Conservation (phyloP, 2,329 filamentous ascomycete species). For the Pseudophaeomoniella oleicola region DNA sequence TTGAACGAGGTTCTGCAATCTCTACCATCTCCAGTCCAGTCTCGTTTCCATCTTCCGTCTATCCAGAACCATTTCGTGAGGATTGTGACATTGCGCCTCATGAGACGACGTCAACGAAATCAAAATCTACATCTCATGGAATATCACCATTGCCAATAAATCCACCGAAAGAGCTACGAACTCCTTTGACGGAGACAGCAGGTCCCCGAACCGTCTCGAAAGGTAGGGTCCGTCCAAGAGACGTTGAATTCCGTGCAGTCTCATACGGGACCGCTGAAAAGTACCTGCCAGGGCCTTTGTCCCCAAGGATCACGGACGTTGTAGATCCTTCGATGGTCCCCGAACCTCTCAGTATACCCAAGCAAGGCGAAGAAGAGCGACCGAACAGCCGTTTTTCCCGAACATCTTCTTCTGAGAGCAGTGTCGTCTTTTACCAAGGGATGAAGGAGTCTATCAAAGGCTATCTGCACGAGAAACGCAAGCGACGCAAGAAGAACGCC, state of each 20-base stretch:
- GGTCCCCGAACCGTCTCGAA: conserved; percentile 6
- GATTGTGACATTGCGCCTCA: background rate
- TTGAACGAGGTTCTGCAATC: background rate
- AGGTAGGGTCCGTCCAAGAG: conserved; percentile 6
- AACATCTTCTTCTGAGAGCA: background rate
- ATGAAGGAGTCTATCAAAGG: background rate
- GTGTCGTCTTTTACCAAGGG: background rate
- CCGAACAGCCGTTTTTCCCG: background rate
- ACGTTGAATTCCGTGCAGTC: conserved; percentile 5
- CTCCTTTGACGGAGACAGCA: conserved; percentile 6
- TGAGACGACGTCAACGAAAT: conserved; percentile 3
- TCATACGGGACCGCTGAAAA: conserved; percentile 1
- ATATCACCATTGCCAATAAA: conserved; percentile 8
- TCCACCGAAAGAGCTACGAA: conserved; percentile 6
- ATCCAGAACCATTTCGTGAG: too few relatives aligned
- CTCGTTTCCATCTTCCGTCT: background rate
- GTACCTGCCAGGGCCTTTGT: background rate
- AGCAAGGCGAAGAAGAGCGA: background rate
- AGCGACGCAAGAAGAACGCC: conserved; percentile 1
- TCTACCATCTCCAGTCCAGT: background rate
- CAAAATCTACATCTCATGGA: conserved; percentile 6
- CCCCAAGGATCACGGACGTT: background rate
- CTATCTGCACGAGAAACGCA: background rate
- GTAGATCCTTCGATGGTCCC: background rate
- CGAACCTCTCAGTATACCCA: background rate